Base-by-base conservation (phyloP, 2,329 filamentous ascomycete genomes). In the Verticillium klebahnii region DNA sequence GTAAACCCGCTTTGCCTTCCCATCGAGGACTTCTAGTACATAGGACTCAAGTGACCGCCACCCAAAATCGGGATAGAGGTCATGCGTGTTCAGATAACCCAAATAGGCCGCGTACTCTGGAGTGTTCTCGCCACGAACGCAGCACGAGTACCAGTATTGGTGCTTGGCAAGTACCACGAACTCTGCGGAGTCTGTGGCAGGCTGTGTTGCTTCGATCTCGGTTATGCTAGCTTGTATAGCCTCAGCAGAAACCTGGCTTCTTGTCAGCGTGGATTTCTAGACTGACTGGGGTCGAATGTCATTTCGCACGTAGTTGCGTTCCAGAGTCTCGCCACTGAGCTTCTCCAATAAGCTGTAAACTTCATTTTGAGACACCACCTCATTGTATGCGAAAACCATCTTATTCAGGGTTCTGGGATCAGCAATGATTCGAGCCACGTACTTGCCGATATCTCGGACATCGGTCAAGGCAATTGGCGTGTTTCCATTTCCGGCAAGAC, bases 361-460 rank as follows among this genome's bases (percentile, higher is more conserved):
- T 58, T 83, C 66, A 58, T 82, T 81, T 67, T 79, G 74, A 1
- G 75, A 77, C 60, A 75, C 67, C 2, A 80, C 69, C 52, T 82
- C 78, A 62, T 74, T 76, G 65, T 81, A 83, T 5, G 75, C 74
- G 60, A 82, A 76, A 2, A 86, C 79, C 61, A 71, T 75, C 67
- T 77, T 77, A 71, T 86, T 85, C 56, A 86, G 61, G 2, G 84
- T 86, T 8, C 82, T 70, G 7, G 76, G 72, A 64, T 86, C 84
- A 1, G 69, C 66, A 36, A 86, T 78, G 65, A 86, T 82, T 19
- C 71, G 69, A 1, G 80, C 82, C 9, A 82, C 77, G 61, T 78
- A 85, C 57, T 68, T 70, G 4, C 83, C 84, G 59, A 86, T 75
- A 64, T 86, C 83, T 19, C 77, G 68, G 58, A 79, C 61, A 66